phyloP scores from a whole-genome alignment of 2,329 filamentous ascomycete genomes.

The Herpotrichia juniperi region DNA sequence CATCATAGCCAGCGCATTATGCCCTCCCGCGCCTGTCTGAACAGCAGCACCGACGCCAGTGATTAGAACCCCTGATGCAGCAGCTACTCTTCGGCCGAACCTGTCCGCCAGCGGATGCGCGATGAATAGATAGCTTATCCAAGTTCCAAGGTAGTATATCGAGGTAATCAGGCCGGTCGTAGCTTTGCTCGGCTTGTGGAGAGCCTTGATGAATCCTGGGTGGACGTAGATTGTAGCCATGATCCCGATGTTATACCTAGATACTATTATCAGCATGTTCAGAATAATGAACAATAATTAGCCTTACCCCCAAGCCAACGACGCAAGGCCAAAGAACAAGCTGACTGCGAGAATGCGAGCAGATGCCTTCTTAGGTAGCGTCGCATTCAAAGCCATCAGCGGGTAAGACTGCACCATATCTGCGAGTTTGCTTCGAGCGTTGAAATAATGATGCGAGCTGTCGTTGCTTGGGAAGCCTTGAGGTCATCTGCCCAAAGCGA shows the following conservation, averaged over 20 bases:
- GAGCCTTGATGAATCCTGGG: slow-evolving; percentile 58
- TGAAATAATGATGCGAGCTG: slow-evolving; percentile 3
- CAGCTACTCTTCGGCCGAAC: slow-evolving; percentile 60
- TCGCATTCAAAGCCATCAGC: slow-evolving; percentile 5
- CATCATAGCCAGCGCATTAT: slow-evolving; percentile 55
- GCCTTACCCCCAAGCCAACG: slow-evolving; percentile 61
- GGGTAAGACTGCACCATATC: slow-evolving; percentile 12
- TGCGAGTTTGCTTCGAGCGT: neutral
- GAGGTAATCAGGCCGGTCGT: slow-evolving; percentile 61
- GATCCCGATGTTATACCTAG: slow-evolving; percentile 64
- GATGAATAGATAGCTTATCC: slow-evolving; percentile 61
- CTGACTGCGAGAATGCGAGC: slow-evolving; percentile 46
- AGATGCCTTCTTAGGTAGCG: slow-evolving; percentile 19
- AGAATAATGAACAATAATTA: neutral
- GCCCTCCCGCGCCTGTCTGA: slow-evolving; percentile 53
- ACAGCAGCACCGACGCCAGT: slow-evolving; percentile 58
- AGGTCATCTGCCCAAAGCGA: neutral
- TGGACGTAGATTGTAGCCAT: slow-evolving; percentile 63
- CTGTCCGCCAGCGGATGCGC: slow-evolving; percentile 59
- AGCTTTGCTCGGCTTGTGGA: slow-evolving; percentile 53
- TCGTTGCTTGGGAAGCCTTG: neutral
- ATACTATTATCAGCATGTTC: slow-evolving; percentile 3
- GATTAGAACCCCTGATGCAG: slow-evolving; percentile 54
- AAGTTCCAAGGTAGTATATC: slow-evolving; percentile 65
- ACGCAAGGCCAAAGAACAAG: slow-evolving; percentile 61